These are phyloP conservation scores for Aphanomyces cochlioides DNA, from an alignment of 352 stramenopile species.

Conservation along the genomic window DNA sequence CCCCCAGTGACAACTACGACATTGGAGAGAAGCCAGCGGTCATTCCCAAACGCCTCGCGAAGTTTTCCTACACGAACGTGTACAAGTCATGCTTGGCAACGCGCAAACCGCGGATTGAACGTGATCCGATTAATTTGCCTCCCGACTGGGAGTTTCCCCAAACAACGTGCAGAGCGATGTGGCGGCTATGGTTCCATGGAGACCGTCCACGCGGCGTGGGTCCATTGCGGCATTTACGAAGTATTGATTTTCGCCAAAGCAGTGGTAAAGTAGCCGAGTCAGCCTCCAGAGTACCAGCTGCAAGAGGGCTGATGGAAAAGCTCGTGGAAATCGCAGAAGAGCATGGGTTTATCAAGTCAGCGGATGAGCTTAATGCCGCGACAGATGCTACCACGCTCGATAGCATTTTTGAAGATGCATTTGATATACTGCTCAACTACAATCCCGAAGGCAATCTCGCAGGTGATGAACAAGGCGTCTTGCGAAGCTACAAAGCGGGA, in stretches of 20 bases:
- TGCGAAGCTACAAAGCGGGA: background rate
- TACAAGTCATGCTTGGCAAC: background rate
- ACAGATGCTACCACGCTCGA: background rate
- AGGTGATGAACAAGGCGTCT: background rate
- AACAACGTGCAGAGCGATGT: background rate
- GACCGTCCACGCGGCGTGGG: background rate
- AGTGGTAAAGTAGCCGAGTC: background rate
- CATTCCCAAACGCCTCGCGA: background rate
- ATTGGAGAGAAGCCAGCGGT: conserved; percentile 3
- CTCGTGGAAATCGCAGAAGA: background rate
- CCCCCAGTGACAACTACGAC: background rate
- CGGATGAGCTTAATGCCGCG: background rate
- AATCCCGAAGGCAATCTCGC: conserved; percentile 6
- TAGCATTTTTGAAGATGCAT: background rate
- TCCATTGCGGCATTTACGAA: background rate
- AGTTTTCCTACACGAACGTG: conserved; percentile 1
- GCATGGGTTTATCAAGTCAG: background rate
- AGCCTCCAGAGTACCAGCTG: background rate
- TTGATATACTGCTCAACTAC: background rate
- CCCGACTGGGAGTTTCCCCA: background rate
- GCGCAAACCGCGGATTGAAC: background rate
- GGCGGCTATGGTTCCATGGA: conserved; percentile 5
- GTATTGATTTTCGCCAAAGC: background rate
- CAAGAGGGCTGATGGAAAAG: background rate
- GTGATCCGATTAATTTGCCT: background rate